Evolutionary conservation across 208 protist genomes (phyloP).

Genomic region (Vickermania ingenoplastis): DNA sequence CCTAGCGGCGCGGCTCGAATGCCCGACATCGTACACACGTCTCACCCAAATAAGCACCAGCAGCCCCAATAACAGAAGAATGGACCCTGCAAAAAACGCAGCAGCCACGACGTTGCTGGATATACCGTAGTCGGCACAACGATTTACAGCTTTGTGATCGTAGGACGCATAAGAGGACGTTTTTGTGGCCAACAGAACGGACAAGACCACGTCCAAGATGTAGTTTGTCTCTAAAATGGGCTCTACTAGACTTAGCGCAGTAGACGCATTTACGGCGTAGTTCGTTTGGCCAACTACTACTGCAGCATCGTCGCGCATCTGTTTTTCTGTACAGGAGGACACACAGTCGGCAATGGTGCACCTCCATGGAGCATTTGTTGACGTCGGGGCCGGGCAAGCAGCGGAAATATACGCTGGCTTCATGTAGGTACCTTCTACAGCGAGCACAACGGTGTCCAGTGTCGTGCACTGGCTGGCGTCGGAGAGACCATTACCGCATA

Average conservation of each 20-base stretch:
- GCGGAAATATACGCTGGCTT: constrained; percentile 37
- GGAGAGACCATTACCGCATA: constrained; percentile 23
- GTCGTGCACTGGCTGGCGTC: constrained; percentile 13
- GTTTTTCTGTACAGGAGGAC: not conserved
- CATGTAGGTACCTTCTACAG: constrained; percentile 21
- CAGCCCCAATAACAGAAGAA: constrained; percentile 66
- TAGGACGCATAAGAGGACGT: constrained; percentile 3
- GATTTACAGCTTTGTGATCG: not conserved
- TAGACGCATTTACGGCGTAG: constrained; percentile 38
- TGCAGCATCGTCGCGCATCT: too few species aligned
- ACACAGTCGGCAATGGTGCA: constrained; percentile 40
- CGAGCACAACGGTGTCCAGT: constrained; percentile 24
- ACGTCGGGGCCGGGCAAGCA: constrained; percentile 35
- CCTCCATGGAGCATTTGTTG: constrained; percentile 24
- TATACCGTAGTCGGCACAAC: constrained; percentile 30
- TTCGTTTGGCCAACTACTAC: too few species aligned
- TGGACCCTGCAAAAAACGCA: constrained; percentile 61
- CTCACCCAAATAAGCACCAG: constrained; percentile 57
- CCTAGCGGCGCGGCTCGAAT: too few species aligned
- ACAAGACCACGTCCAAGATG: constrained; percentile 54
- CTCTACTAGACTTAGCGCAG: constrained; percentile 42
- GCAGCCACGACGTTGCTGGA: constrained; percentile 37
- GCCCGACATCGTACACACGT: too few species aligned
- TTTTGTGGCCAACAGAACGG: constrained; percentile 20
- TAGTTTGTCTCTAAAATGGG: constrained; percentile 69